These are phyloP conservation scores for Nemania sp. DNA, from an alignment of 2,329 filamentous ascomycete genomes.

Conservation along the genomic window DNA sequence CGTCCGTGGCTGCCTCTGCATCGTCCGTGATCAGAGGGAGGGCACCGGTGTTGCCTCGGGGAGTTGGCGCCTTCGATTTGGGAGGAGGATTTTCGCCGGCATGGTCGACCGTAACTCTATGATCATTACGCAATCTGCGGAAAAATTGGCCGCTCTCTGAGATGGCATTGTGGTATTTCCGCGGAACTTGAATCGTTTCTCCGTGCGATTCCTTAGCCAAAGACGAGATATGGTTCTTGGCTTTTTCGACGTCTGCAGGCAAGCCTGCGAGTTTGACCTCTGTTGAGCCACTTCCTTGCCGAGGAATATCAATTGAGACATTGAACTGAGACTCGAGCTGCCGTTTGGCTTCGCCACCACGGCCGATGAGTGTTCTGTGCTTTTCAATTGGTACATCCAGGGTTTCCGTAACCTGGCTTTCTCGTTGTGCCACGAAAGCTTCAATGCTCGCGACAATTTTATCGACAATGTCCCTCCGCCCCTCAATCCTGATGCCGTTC, in stretches of 20 bases:
- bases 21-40: conserved; percentile 96
- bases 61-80: conserved; percentile 60
- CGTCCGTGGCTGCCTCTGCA: conserved; percentile 62
- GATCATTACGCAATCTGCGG: conserved; percentile 82
- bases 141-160: conserved; percentile 92
- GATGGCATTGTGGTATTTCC: conserved; percentile 79
- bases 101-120: conserved; percentile 90
- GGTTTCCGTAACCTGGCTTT: conserved; percentile 76
- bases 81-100: conserved; percentile 76
- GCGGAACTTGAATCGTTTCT: conserved; percentile 83
- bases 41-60: conserved; percentile 61
- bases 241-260: conserved; percentile 77
- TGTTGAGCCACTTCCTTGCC: conserved; percentile 81
- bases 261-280: conserved; percentile 85
- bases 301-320: conserved; percentile 86
- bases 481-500: conserved; percentile 85
- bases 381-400: conserved; percentile 87
- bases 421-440: conserved; percentile 78
- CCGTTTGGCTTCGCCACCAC: conserved; percentile 84
- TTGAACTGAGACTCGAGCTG: conserved; percentile 84
- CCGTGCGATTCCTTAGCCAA: conserved; percentile 85
- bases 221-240: conserved; percentile 80
- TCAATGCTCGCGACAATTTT: conserved; percentile 85
- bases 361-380: conserved; percentile 88
- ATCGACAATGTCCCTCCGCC: conserved; percentile 79